phyloP scores from a whole-genome alignment of 371 early-diverging fungal genomes.

The Mucor piriformis region DNA sequence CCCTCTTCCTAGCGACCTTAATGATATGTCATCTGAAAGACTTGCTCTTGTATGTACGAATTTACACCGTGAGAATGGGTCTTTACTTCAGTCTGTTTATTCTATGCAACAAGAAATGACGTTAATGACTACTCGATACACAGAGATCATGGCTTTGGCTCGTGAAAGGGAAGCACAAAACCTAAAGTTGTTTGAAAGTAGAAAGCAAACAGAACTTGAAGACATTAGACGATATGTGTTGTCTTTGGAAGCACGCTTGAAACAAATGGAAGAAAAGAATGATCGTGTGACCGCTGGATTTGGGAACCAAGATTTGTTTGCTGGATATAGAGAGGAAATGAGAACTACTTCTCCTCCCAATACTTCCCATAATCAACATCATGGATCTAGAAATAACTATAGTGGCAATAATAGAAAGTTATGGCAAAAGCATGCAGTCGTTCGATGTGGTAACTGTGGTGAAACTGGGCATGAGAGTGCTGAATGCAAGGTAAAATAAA shows the following conservation, averaged over 20 bases:
- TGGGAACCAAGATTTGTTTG: conserved; percentile 32
- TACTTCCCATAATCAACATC: conserved; percentile 1
- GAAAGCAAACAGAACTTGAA: conserved; percentile 59
- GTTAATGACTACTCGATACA: conserved; percentile 48
- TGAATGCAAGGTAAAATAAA: conserved; percentile 47
- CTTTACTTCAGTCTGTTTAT: conserved; percentile 47
- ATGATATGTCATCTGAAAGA: conserved; percentile 20
- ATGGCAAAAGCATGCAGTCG: conserved; percentile 21
- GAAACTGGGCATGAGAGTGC: conserved; percentile 54
- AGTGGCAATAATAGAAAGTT: conserved; percentile 6
- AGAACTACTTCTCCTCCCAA: neutral
- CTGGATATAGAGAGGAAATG: conserved; percentile 33
- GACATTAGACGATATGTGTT: conserved; percentile 45
- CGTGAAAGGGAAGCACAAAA: conserved; percentile 58
- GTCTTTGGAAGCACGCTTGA: conserved; percentile 24
- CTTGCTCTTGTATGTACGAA: conserved; percentile 46
- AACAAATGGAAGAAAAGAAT: conserved; percentile 26
- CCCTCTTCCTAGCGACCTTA: conserved; percentile 23
- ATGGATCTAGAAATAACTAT: conserved; percentile 2
- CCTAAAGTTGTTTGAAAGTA: conserved; percentile 47
- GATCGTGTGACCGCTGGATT: conserved; percentile 33
- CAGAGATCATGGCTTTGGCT: conserved; percentile 48
- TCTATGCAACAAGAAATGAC: conserved; percentile 58
- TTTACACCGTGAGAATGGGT: conserved; percentile 52
- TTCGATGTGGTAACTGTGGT: conserved; percentile 59